phyloP scores from a whole-genome alignment of 106 monocot genomes.

The Acorus calamus region DNA sequence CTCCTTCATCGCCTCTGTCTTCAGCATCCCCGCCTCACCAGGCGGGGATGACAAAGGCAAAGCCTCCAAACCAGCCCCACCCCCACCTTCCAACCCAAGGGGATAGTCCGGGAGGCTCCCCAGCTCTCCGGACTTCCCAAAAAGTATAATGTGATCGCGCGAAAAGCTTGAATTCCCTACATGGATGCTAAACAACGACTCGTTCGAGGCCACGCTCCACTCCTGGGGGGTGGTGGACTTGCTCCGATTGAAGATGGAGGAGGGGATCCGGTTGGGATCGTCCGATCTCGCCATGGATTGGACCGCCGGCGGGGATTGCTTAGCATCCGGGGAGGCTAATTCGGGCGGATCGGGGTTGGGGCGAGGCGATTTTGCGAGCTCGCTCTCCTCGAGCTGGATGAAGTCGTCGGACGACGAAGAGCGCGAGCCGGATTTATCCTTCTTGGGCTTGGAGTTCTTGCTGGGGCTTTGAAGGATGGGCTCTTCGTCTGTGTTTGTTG shows the following conservation, averaged over 20 bases:
- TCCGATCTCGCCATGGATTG: constrained; percentile 27
- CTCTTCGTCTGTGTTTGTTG: no score
- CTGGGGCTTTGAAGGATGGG: no score
- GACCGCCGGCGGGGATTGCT: constrained; percentile 14
- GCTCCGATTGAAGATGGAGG: constrained; percentile 40
- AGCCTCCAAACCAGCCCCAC: neutral
- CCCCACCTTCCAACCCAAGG: neutral
- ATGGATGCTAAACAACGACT: constrained; percentile 78
- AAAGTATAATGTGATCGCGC: constrained; percentile 18
- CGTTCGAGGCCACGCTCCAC: constrained; percentile 84
- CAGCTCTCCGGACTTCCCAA: constrained; percentile 36
- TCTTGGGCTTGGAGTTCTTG: no score
- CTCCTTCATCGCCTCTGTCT: constrained; percentile 32
- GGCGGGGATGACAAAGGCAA: neutral
- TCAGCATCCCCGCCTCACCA: neutral
- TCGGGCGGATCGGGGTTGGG: no score
- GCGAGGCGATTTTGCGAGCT: no score
- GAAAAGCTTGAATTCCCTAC: constrained; percentile 24
- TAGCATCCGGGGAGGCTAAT: neutral
- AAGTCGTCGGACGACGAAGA: no score
- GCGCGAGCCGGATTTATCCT: no score
- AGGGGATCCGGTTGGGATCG: constrained; percentile 69
- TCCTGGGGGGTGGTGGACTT: constrained; percentile 48
- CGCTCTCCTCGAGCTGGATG: no score
- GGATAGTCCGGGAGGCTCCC: neutral